Evolutionary conservation across 768 basidiomycete genomes (phyloP).

Genomic region (Chiua virens): DNA sequence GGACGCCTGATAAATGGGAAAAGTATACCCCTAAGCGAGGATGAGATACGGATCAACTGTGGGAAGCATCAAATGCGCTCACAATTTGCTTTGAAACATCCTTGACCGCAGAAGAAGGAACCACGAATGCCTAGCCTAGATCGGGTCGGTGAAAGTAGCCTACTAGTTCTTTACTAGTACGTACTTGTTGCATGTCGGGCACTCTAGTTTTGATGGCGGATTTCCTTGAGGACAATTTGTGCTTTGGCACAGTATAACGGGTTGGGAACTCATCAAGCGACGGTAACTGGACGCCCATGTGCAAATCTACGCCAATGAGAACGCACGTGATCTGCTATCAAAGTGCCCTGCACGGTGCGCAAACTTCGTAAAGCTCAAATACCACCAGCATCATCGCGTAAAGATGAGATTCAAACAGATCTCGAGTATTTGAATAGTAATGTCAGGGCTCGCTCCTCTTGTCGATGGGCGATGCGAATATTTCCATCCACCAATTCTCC

Average conservation of each 20-base stretch:
- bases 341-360: too few relatives aligned
- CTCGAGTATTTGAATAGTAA: too few relatives aligned
- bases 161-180: constrained; percentile 21
- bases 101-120: constrained; percentile 92
- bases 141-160: constrained; percentile 10
- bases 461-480: neutral
- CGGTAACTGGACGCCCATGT: too few relatives aligned
- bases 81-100: constrained; percentile 96
- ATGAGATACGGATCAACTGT: neutral
- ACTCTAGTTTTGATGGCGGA: constrained; percentile 84
- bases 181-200: constrained; percentile 92
- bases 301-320: neutral
- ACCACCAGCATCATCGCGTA: neutral
- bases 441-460: too few relatives aligned
- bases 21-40: constrained; percentile 25
- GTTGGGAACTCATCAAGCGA: constrained; percentile 36
- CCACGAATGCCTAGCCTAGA: constrained; percentile 75
- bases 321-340: constrained; percentile 16
- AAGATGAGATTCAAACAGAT: neutral
- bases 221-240: constrained; percentile 73
- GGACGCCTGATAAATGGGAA: neutral
- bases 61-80: constrained; percentile 34
- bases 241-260: constrained; percentile 62
- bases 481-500: neutral
- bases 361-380: too few relatives aligned